A percentile compares a stretch with the other conserved stretches of the same genome.
Conservation (phyloP, 352 stramenopile genomes). For the Pythium oligandrum region DNA sequence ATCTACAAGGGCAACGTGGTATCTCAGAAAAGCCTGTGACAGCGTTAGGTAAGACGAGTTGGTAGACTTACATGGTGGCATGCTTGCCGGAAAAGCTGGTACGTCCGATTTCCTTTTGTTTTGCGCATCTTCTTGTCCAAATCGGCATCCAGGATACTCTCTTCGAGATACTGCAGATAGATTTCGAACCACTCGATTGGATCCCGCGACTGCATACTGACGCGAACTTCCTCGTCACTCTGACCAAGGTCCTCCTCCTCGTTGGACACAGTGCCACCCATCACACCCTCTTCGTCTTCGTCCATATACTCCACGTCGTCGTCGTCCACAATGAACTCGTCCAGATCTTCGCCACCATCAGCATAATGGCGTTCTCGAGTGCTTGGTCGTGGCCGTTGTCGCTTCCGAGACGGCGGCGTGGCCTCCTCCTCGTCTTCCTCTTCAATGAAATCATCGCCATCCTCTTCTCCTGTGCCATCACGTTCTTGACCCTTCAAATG, state of each 20-base stretch:
- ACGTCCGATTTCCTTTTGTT: conserved; percentile 23
- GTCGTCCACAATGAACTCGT: conserved; percentile 77
- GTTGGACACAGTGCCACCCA: conserved; percentile 42
- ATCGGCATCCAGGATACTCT: conserved; percentile 52
- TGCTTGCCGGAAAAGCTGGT: conserved; percentile 52
- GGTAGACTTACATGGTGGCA: conserved; percentile 39
- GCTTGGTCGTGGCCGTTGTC: neutral
- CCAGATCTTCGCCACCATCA: conserved; percentile 60
- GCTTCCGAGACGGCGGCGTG: conserved; percentile 1
- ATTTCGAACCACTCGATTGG: conserved; percentile 79
- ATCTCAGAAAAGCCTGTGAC: no score
- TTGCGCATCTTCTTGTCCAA: conserved; percentile 57
- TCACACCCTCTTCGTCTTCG: conserved; percentile 70
- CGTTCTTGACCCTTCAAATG: neutral
- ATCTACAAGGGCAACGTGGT: conserved; percentile 29
- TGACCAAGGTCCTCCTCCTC: conserved; percentile 37
- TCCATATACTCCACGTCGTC: conserved; percentile 87
- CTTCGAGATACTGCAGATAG: conserved; percentile 79
- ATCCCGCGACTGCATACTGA: conserved; percentile 46
- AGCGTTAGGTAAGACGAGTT: no score
- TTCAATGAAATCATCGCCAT: conserved; percentile 30
- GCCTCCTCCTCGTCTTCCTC: conserved; percentile 17
- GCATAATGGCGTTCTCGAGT: conserved; percentile 29
- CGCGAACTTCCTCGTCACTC: conserved; percentile 34
- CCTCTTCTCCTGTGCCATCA: conserved; percentile 20